phyloP scores from a whole-genome alignment of 441 rosid species.

The Gossypium lobatum region DNA sequence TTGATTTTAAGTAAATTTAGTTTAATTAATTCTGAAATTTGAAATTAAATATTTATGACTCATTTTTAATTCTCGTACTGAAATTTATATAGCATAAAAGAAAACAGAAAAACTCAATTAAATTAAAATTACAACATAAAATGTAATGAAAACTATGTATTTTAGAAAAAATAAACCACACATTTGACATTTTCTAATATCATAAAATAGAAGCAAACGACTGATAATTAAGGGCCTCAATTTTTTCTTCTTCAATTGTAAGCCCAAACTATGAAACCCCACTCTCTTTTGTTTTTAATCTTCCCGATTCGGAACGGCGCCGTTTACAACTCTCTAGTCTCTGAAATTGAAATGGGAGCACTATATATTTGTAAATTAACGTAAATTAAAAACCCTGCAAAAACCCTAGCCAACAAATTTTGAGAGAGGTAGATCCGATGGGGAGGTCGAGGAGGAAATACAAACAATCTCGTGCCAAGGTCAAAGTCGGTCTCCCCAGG shows the following conservation, averaged over 20 bases:
- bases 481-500: conserved; percentile 65
- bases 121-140: too few species aligned
- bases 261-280: not conserved
- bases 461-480: conserved; percentile 65
- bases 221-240: not conserved
- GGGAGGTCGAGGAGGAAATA: conserved; percentile 78
- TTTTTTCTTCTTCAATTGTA: not conserved
- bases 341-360: not conserved
- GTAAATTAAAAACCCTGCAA: not conserved
- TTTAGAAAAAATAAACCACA: not conserved
- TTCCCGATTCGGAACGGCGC: not conserved
- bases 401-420: conserved; percentile 24
- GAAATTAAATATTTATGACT: too few species aligned
- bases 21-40: too few species aligned
- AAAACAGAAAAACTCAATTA: too few species aligned
- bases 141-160: too few species aligned
- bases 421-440: conserved; percentile 28
- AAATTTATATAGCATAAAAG: too few species aligned
- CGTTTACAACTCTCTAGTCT: not conserved
- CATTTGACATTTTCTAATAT: not conserved
- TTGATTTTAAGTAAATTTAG: not conserved
- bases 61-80: too few species aligned
- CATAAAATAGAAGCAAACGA: not conserved
- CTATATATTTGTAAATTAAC: not conserved
- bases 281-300: not conserved